Conservation (phyloP, 2,329 filamentous ascomycete genomes). For the Myriosclerotinia scirpicola region DNA sequence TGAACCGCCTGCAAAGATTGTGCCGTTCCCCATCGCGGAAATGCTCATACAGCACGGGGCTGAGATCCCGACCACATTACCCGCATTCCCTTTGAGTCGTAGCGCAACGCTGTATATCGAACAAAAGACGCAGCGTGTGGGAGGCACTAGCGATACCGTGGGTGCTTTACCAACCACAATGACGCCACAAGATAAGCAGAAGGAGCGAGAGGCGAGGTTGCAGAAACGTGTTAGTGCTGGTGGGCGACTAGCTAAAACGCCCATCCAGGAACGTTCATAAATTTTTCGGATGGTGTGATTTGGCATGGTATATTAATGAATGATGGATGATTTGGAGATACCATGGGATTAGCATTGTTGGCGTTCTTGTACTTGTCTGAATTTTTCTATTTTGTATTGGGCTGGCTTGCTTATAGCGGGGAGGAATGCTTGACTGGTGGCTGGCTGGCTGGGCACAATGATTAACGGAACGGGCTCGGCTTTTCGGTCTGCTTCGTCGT, state of each 20-base stretch:
- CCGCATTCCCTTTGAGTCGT: slow-evolving; percentile 79
- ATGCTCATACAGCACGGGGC: slow-evolving; percentile 91
- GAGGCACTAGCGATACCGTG: slow-evolving; percentile 54
- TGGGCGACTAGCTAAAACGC: slow-evolving; percentile 59
- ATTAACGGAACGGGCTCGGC: neutral
- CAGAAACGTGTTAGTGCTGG: slow-evolving; percentile 80
- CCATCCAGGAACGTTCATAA: slow-evolving; percentile 38
- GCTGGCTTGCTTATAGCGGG: slow-evolving; percentile 5
- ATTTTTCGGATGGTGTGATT: slow-evolving; percentile 9
- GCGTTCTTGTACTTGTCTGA: slow-evolving; percentile 32
- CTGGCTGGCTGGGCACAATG: slow-evolving; percentile 9
- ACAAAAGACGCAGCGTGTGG: slow-evolving; percentile 60
- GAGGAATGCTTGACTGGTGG: neutral
- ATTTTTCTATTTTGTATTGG: slow-evolving; percentile 21
- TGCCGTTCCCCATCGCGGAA: slow-evolving; percentile 86
- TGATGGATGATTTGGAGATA: slow-evolving; percentile 39
- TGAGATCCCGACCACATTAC: slow-evolving; percentile 72
- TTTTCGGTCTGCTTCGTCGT: neutral
- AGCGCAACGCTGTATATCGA: slow-evolving; percentile 84
- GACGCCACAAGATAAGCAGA: slow-evolving; percentile 51
- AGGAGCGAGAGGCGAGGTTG: slow-evolving; percentile 66
- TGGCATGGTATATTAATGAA: slow-evolving; percentile 30
- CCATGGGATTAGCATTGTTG: slow-evolving; percentile 39
- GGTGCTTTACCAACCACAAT: slow-evolving; percentile 58
- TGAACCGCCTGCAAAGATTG: slow-evolving; percentile 48